Percentiles rank a stretch among this genome's conserved stretches.
Conservation (phyloP, 192 early-diverging fungal genomes). For the Entrophospora sp. region DNA sequence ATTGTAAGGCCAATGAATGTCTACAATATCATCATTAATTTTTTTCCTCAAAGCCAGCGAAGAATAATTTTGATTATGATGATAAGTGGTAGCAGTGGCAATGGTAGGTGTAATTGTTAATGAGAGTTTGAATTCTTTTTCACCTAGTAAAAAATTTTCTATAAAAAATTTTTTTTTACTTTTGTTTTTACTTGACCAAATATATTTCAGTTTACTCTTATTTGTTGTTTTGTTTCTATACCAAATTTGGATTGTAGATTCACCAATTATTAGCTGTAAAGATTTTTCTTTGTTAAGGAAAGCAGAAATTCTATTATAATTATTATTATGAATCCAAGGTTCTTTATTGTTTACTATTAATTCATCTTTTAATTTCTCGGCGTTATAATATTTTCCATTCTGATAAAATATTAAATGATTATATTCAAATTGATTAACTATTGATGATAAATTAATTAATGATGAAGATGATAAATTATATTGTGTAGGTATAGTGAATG, state of each 20-base stretch:
- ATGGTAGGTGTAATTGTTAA: too few relatives aligned
- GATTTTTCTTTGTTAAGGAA: not conserved
- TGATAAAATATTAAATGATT: not conserved
- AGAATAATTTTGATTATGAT: too few relatives aligned
- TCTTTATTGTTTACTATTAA: not conserved
- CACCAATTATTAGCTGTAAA: not conserved
- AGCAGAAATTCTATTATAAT: not conserved
- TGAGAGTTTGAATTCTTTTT: not conserved
- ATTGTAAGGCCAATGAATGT: conserved; percentile 7
- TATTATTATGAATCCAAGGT: not conserved
- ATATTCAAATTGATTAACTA: too few relatives aligned
- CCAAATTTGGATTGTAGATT: conserved; percentile 7
- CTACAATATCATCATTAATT: not conserved
- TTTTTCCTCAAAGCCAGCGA: not conserved
- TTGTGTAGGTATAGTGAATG: too few relatives aligned
- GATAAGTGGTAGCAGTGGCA: too few relatives aligned
- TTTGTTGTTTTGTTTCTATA: not conserved
- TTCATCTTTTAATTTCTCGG: not conserved
- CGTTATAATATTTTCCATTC: not conserved
- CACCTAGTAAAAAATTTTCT: not conserved
- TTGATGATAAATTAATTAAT: too few relatives aligned
- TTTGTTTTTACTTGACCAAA: not conserved
- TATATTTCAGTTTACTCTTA: not conserved
- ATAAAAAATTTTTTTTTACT: not conserved
- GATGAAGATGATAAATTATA: too few relatives aligned